These are phyloP conservation scores for Takakia lepidozioides DNA, from an alignment of 225 moss, liverwort and hornwort genomes.

Conservation along the genomic window DNA sequence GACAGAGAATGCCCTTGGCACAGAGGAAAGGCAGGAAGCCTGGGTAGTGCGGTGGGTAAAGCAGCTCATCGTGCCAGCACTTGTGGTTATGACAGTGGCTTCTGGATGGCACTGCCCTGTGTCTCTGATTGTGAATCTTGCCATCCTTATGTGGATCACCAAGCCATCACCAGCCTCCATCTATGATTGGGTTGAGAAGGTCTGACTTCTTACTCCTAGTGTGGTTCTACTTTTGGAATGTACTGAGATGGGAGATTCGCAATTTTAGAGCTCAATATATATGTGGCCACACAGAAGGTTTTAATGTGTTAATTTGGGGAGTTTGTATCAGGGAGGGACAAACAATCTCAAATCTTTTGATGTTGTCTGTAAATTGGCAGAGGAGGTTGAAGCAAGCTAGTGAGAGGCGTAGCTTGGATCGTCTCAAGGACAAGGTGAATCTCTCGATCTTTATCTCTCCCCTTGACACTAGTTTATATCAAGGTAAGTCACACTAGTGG, in stretches of 20 bases:
- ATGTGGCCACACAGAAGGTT: background rate
- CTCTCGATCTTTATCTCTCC: too few relatives aligned
- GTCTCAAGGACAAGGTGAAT: conserved; percentile 35
- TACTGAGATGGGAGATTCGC: background rate
- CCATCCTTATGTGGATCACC: conserved; percentile 76
- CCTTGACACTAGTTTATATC: too few relatives aligned
- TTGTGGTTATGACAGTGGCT: conserved; percentile 55
- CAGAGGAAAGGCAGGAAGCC: conserved; percentile 17
- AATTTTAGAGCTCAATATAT: too few relatives aligned
- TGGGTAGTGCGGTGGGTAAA: conserved; percentile 24
- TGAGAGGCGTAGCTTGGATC: conserved; percentile 26
- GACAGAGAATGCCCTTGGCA: conserved; percentile 10
- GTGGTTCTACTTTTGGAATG: background rate
- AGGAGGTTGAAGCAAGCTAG: conserved; percentile 21
- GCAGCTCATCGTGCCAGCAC: conserved; percentile 56
- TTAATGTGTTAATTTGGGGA: background rate
- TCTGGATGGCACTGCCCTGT: conserved; percentile 65
- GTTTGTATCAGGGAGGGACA: background rate
- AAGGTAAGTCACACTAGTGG: too few relatives aligned
- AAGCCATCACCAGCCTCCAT: conserved; percentile 73
- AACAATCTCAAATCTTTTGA: background rate
- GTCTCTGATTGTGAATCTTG: conserved; percentile 50
- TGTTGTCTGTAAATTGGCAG: conserved; percentile 8
- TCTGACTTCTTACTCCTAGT: conserved; percentile 1
- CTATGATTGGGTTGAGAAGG: conserved; percentile 70